These are phyloP conservation scores for Citrus mangshanensis DNA, from an alignment of 345 rosid species.

Conservation along the genomic window DNA sequence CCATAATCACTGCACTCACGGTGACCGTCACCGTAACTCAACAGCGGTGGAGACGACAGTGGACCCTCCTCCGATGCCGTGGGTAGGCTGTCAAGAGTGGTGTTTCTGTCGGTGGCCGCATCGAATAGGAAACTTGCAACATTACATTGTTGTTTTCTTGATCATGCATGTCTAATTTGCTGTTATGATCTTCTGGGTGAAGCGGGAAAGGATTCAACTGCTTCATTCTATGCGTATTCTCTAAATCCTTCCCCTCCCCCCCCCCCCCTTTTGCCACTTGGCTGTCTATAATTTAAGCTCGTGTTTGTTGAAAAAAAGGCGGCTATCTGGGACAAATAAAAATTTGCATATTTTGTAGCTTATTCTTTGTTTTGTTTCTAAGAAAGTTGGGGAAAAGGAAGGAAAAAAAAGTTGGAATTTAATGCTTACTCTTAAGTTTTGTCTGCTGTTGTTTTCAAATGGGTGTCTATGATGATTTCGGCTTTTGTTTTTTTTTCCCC, in stretches of 20 bases:
- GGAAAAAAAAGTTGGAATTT: background rate
- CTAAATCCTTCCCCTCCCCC: too few species aligned
- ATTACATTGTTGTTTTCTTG: too few species aligned
- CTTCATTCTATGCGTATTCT: slow-evolving; percentile 45
- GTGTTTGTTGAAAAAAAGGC: background rate
- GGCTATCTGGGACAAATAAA: background rate
- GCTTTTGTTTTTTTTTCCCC: background rate
- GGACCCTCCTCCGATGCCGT: background rate
- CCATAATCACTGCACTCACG: slow-evolving; percentile 2
- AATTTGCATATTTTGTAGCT: background rate
- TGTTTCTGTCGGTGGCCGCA: too few species aligned
- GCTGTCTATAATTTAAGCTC: background rate
- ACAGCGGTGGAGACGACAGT: slow-evolving; percentile 22
- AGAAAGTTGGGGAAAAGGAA: background rate
- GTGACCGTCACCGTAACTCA: slow-evolving; percentile 1
- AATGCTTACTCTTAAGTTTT: background rate
- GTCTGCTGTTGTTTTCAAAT: background rate
- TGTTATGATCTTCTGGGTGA: too few species aligned
- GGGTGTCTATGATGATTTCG: background rate
- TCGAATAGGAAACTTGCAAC: too few species aligned
- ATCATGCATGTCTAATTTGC: too few species aligned
- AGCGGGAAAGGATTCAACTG: slow-evolving; percentile 4
- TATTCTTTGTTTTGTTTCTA: background rate
- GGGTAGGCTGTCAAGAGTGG: too few species aligned
- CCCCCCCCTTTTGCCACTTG: background rate